Evolutionary conservation across 75 land plant genomes (phyloP).

Genomic region (Pinus tabuliformis): DNA sequence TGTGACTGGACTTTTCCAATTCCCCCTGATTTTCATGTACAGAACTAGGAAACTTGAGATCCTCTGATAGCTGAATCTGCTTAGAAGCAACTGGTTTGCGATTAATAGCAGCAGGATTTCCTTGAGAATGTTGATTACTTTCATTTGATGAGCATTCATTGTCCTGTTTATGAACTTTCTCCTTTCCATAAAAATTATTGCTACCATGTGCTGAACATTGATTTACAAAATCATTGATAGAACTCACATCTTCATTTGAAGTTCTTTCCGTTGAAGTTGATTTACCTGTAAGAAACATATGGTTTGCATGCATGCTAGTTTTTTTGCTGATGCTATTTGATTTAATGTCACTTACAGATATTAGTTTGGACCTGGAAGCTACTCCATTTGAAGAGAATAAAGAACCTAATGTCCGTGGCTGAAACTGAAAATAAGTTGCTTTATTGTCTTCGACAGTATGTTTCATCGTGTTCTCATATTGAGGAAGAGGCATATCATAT

Average conservation of each 20-base stretch:
- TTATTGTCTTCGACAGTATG: constrained; percentile 12
- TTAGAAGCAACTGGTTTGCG: background rate
- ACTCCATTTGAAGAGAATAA: constrained; percentile 32
- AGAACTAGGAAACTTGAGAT: background rate
- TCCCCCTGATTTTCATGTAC: background rate
- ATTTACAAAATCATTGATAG: background rate
- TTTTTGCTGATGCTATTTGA: constrained; percentile 7
- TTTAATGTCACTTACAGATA: constrained; percentile 3
- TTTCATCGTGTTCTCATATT: constrained; percentile 10
- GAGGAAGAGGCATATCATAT: constrained; percentile 16
- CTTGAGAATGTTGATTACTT: background rate
- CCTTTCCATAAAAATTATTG: background rate
- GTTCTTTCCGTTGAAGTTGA: background rate
- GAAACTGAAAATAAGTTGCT: constrained; percentile 37
- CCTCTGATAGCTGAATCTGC: background rate
- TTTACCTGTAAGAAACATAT: background rate
- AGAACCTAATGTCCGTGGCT: constrained; percentile 38
- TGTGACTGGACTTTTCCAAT: background rate
- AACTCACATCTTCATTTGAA: constrained; percentile 1
- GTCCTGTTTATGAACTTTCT: background rate
- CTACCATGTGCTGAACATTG: background rate
- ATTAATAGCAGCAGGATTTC: background rate
- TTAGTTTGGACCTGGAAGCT: constrained; percentile 14
- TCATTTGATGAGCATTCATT: constrained; percentile 6
- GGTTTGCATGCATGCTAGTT: constrained; percentile 11